phyloP scores from a whole-genome alignment of 1,139 yeast species.

The Suhomyces choctaworum region DNA sequence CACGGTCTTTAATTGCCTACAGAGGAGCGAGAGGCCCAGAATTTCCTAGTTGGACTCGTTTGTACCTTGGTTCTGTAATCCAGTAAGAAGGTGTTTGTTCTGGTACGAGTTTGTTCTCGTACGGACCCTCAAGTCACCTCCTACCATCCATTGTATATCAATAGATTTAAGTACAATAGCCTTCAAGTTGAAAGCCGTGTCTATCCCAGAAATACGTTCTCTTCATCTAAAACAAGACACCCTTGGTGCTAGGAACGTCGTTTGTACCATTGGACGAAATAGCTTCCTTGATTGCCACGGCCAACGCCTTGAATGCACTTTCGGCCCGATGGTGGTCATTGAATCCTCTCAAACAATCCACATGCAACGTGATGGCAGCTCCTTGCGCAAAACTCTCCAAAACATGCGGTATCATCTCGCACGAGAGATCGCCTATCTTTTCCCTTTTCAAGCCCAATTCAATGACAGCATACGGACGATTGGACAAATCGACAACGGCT shows the following conservation, averaged over 20 bases:
- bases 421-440: slow-evolving; percentile 85
- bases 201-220: too few species aligned
- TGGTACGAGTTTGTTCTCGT: too few species aligned
- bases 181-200: too few species aligned
- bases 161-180: too few species aligned
- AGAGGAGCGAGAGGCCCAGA: too few species aligned
- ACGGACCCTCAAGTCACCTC: too few species aligned
- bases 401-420: slow-evolving; percentile 98
- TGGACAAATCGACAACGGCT: slow-evolving; percentile 91
- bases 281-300: slow-evolving; percentile 88
- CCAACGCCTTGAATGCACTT: slow-evolving; percentile 93
- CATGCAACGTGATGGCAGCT: slow-evolving; percentile 88
- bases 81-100: too few species aligned
- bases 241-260: slow-evolving; percentile 95
- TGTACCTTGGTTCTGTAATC: too few species aligned
- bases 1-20: too few species aligned
- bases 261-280: slow-evolving; percentile 77
- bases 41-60: too few species aligned
- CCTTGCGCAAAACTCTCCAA: slow-evolving; percentile 91
- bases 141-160: too few species aligned
- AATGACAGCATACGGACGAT: slow-evolving; percentile 87
- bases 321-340: slow-evolving; percentile 97
- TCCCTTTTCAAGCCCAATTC: slow-evolving; percentile 90
- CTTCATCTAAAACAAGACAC: slow-evolving; percentile 76
- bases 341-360: slow-evolving; percentile 87